Evolutionary conservation across 345 rosid species (phyloP), one percentile per base, ranked within the genome.

Genomic region (Odontarrhena argentea): DNA sequence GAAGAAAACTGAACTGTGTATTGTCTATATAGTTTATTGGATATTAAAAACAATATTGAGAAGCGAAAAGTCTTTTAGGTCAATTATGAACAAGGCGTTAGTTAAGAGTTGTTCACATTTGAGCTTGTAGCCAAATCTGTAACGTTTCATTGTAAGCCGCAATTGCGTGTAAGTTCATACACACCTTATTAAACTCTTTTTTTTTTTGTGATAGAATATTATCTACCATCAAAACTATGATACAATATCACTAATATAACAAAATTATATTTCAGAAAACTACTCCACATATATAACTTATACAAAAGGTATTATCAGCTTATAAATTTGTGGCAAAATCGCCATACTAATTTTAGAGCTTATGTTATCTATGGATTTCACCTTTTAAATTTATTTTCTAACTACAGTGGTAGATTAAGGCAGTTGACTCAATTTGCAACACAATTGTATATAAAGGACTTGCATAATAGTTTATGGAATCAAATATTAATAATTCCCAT

Each of bases 61-160:
- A 45, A 34, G 40, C 53, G 35, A 55, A 70, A 70, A 32, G 43
- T 63, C 57, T 54, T 28, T 7, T 37, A 32, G 58, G 52, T 55
- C 69, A 63, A 63, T 55, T 62, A 35, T 48, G 55, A 3, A 47
- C 14, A 35, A 47, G 10, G 18, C 3, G 35, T 37, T 47, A 18
- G 64, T 56, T 55, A 41, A 30, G 75, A 47, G 70, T 63, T 63
- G 75, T 71, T 47, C 75, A 63, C 75, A 63, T 41, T 71, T 47
- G 42, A 38, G 46, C 10, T 36, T 25, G 48, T 44, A 61, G 9
- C 28, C 51, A 68, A 59, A 5, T 59, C 10, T 41, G 65, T 53
- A 37, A 53, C 74, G 63, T 25, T 22, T 37, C 34, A 13, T 32
- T 2, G 0, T 53, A 47, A 24, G 65, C 70, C 64, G 65, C 63